Conservation (phyloP, 805 yeast species). For the Wickerhamiella spandovensis region DNA sequence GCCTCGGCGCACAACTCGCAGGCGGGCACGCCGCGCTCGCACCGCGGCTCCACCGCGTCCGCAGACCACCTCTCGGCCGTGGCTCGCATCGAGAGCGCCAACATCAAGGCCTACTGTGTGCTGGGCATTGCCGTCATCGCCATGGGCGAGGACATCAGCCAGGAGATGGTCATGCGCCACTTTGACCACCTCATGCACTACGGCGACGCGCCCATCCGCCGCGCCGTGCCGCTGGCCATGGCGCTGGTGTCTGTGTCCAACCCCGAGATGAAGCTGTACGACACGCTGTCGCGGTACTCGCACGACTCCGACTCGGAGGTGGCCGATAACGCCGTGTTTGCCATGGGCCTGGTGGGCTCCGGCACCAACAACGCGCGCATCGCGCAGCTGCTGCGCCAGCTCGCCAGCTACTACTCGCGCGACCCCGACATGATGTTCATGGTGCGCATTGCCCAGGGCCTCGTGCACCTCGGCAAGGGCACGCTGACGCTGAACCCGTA, state of each 20-base stretch:
- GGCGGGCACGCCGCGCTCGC: neutral
- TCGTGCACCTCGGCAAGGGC: conserved; percentile 92
- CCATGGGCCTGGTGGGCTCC: conserved; percentile 97
- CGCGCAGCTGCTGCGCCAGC: conserved; percentile 87
- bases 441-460: conserved; percentile 90
- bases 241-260: conserved; percentile 85
- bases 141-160: conserved; percentile 96
- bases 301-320: conserved; percentile 93
- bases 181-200: conserved; percentile 96
- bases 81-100: conserved; percentile 23
- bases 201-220: conserved; percentile 78
- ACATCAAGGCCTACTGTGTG: conserved; percentile 78
- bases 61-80: conserved; percentile 19
- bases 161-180: conserved; percentile 93
- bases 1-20: conserved; percentile 1
- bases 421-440: conserved; percentile 83
- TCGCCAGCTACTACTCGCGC: conserved; percentile 84
- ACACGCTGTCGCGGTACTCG: conserved; percentile 87
- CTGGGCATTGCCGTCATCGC: conserved; percentile 89
- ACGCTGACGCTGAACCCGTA: conserved; percentile 81
- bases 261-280: conserved; percentile 95
- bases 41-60: neutral
- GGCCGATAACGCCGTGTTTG: conserved; percentile 85
- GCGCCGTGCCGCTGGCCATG: conserved; percentile 97
- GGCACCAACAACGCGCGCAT: conserved; percentile 98